Percentiles rank a stretch among this genome's conserved stretches.
phyloP scores from a whole-genome alignment of 139 green algal species.

The Tetraselmis striata region DNA sequence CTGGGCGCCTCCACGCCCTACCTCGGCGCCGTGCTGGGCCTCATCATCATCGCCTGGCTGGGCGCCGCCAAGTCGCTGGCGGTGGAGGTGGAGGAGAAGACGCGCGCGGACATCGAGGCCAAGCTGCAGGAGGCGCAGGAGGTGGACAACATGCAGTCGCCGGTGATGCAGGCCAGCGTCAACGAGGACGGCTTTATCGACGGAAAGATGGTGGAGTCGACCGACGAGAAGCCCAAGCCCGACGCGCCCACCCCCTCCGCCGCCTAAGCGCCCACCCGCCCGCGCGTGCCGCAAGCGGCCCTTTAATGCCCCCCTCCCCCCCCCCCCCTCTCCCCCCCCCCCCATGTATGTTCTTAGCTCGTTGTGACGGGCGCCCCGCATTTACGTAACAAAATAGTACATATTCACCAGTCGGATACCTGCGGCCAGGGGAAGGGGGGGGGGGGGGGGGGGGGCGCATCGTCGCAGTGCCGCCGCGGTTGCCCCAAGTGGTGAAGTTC shows the following conservation, averaged over 20 bases:
- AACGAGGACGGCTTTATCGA: constrained; percentile 5
- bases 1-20: constrained; percentile 93
- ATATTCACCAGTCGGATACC: too few species aligned
- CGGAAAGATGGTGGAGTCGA: background rate
- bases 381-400: too few species aligned
- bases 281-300: background rate
- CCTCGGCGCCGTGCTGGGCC: constrained; percentile 86
- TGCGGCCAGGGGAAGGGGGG: too few species aligned
- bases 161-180: background rate
- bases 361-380: too few species aligned
- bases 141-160: background rate
- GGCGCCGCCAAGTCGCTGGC: constrained; percentile 71
- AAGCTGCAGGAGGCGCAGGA: constrained; percentile 48
- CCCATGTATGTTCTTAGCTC: too few species aligned
- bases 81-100: constrained; percentile 62
- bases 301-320: background rate
- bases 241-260: background rate
- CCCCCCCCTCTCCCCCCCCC: too few species aligned
- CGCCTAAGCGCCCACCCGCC: background rate
- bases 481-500: too few species aligned
- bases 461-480: too few species aligned
- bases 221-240: background rate
- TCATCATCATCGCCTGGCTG: constrained; percentile 86
- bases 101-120: constrained; percentile 1
- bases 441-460: too few species aligned